A percentile compares a stretch with the other conserved stretches of the same genome.
Conservation (phyloP, 2,329 filamentous ascomycete genomes). For the Fusarium acutatum region DNA sequence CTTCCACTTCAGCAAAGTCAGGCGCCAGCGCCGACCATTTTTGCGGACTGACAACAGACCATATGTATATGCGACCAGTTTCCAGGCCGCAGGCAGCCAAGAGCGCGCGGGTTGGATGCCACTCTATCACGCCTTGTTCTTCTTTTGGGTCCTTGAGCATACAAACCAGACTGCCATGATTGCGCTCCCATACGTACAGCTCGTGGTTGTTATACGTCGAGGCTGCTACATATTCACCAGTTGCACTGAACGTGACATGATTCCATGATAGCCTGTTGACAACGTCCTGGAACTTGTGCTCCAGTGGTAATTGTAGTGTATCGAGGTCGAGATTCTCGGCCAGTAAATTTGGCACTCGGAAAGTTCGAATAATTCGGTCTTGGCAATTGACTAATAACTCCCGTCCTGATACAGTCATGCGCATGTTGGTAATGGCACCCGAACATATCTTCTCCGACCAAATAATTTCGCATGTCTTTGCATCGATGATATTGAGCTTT, state of each 20-base stretch:
- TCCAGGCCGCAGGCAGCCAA: slow-evolving; percentile 93
- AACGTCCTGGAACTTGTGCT: slow-evolving; percentile 98
- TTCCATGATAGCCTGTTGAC: slow-evolving; percentile 97
- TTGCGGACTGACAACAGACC: slow-evolving; percentile 94
- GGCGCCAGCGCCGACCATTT: slow-evolving; percentile 97
- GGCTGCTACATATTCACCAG: slow-evolving; percentile 94
- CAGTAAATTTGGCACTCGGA: slow-evolving; percentile 83
- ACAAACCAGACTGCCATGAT: slow-evolving; percentile 91
- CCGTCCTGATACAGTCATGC: slow-evolving; percentile 81
- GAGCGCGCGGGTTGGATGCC: slow-evolving; percentile 89
- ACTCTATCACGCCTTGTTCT: slow-evolving; percentile 95
- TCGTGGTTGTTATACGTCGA: slow-evolving; percentile 99
- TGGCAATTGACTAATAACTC: slow-evolving; percentile 92
- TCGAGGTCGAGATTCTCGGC: slow-evolving; percentile 78
- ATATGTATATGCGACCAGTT: slow-evolving; percentile 92
- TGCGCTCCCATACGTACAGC: slow-evolving; percentile 97
- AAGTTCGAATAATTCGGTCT: slow-evolving; percentile 93
- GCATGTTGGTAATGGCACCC: slow-evolving; percentile 87
- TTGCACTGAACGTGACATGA: slow-evolving; percentile 92
- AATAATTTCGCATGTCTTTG: slow-evolving; percentile 80
- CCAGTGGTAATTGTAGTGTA: slow-evolving; percentile 87
- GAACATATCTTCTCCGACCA: slow-evolving; percentile 89
- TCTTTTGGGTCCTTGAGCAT: slow-evolving; percentile 97
- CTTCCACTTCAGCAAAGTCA: slow-evolving; percentile 96
- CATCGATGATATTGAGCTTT: slow-evolving; percentile 94